phyloP scores from a whole-genome alignment of 2,329 filamentous ascomycete species.

The Ceratocystis papillata region DNA sequence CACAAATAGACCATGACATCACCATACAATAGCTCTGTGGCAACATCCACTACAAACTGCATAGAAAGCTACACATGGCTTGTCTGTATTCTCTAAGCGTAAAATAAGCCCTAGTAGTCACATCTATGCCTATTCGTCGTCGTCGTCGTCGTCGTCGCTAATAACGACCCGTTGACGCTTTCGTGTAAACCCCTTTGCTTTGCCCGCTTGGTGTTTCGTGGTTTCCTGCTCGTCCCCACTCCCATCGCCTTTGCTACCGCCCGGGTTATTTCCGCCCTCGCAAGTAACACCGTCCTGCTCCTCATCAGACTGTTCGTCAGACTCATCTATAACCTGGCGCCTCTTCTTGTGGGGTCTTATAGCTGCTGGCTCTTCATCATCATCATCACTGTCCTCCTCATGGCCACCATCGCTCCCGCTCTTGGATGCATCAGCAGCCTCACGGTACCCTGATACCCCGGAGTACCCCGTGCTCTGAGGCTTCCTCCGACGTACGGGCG shows the following conservation, averaged over 20 bases:
- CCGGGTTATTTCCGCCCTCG: neutral
- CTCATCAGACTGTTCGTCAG: neutral
- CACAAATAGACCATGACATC: too few species aligned
- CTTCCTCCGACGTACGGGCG: neutral
- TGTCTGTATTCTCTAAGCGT: too few species aligned
- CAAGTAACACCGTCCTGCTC: neutral
- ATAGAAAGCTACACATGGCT: too few species aligned
- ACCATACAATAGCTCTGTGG: too few species aligned
- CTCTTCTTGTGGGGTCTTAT: slow-evolving; percentile 1
- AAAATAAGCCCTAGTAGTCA: neutral
- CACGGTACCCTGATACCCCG: slow-evolving; percentile 2
- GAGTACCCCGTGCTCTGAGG: neutral
- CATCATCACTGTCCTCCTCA: slow-evolving; percentile 3
- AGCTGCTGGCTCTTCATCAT: neutral
- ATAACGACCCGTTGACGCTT: slow-evolving; percentile 9
- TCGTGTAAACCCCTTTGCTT: neutral
- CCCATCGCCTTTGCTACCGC: neutral
- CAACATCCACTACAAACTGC: too few species aligned
- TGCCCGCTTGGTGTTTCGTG: neutral
- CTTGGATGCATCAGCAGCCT: neutral
- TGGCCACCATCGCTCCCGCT: neutral
- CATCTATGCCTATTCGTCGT: neutral
- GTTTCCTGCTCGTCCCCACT: neutral
- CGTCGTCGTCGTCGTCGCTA: slow-evolving; percentile 12
- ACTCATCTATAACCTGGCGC: slow-evolving; percentile 7